Percentiles rank a stretch among this genome's conserved stretches.
Conservation (phyloP, 345 rosid species). For the Capsella bursapastoris region DNA sequence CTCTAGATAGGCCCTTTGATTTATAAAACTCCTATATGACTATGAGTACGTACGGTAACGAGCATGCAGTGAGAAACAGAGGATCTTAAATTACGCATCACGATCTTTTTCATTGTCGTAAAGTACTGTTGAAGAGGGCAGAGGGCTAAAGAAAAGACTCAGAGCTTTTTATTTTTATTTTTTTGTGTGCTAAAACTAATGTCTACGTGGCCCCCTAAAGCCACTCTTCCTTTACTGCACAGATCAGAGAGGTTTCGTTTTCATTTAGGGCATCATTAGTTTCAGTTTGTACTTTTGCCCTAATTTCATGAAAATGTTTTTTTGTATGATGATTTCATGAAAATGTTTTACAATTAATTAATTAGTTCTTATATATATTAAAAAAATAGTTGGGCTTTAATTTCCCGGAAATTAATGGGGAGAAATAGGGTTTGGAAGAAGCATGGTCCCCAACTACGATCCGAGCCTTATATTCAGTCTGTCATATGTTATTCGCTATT, state of each 20-base stretch:
- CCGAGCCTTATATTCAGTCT: conserved; percentile 49
- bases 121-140: conserved; percentile 42
- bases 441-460: conserved; percentile 44
- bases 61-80: conserved; percentile 42
- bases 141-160: conserved; percentile 38
- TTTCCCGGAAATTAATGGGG: conserved; percentile 31
- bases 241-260: conserved; percentile 35
- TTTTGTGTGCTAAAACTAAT: conserved; percentile 14
- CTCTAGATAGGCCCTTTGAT: conserved; percentile 19
- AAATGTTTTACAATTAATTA: not conserved
- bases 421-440: conserved; percentile 28
- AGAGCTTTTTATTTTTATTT: not conserved
- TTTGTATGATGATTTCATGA: conserved; percentile 21
- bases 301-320: conserved; percentile 31
- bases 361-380: not conserved
- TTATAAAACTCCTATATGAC: conserved; percentile 4
- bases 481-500: conserved; percentile 46
- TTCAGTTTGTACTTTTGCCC: conserved; percentile 42
- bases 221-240: conserved; percentile 35
- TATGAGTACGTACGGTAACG: conserved; percentile 34
- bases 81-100: conserved; percentile 41
- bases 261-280: conserved; percentile 47
- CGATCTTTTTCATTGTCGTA: conserved; percentile 40
- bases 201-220: conserved; percentile 43
- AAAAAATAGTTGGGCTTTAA: not conserved